Evolutionary conservation across 2,329 filamentous ascomycete species (phyloP).

Genomic region (Paraconiothyrium sp.): DNA sequence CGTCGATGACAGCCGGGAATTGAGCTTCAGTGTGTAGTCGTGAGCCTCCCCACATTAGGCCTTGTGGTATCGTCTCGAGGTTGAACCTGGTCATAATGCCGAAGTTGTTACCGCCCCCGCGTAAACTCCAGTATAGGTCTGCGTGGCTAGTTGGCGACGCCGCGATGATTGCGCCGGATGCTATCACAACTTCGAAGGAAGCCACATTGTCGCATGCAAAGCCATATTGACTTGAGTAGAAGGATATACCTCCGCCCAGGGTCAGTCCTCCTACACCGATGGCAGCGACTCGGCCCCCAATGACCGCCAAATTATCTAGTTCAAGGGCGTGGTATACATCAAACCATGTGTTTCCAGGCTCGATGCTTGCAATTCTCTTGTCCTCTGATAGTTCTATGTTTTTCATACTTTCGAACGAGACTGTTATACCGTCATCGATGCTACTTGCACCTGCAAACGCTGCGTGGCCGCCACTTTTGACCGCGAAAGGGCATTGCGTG

Average conservation of each 20-base stretch:
- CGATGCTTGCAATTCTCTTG: conserved; percentile 33
- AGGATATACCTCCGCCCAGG: conserved; percentile 9
- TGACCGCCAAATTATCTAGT: conserved; percentile 30
- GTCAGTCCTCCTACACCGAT: conserved; percentile 24
- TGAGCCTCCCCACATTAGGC: conserved; percentile 40
- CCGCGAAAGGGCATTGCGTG: conserved; percentile 29
- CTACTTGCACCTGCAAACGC: conserved; percentile 40
- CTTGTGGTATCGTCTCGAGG: conserved; percentile 31
- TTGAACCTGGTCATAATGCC: conserved; percentile 47
- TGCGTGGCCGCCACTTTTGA: conserved; percentile 11
- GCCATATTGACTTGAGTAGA: conserved; percentile 17
- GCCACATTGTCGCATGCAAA: conserved; percentile 42
- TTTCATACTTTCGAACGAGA: conserved; percentile 38
- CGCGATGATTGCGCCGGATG: conserved; percentile 23
- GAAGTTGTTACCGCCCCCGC: conserved; percentile 49
- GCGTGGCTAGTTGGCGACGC: conserved; percentile 9
- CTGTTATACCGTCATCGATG: conserved; percentile 43
- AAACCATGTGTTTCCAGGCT: conserved; percentile 42
- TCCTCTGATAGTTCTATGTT: conserved; percentile 26
- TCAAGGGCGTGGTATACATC: conserved; percentile 41
- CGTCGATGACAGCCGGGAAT: conserved; percentile 32
- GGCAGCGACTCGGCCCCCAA: conserved; percentile 38
- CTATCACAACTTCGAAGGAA: conserved; percentile 28
- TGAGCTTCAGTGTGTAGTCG: conserved; percentile 23
- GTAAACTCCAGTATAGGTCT: conserved; percentile 53